Base-by-base conservation (phyloP, 1,284 basidiomycete species). In the Ceratobasidium sp. region DNA sequence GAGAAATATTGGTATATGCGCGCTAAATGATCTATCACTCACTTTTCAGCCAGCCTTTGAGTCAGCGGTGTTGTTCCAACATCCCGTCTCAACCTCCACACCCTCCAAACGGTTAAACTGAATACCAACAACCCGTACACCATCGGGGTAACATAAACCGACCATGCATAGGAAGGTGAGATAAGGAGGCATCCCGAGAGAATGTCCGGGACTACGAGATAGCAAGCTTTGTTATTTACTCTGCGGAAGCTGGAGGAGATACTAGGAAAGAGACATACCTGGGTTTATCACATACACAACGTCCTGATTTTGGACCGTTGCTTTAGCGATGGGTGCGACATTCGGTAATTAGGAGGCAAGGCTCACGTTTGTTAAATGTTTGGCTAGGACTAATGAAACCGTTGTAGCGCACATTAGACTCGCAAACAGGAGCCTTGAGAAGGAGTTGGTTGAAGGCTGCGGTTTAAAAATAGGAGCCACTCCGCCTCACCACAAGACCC, bases 131-230 rank as follows among this genome's bases (percentile, higher is more conserved):
- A 59, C 34, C 44, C 68, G 43, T 70, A 70, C 22, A 46, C 17
- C 68, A 70, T 44, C 1, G 68, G 68, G 4, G 43, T 13, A 15
- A 70, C 22, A 40, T 70, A 70, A 8, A 59, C 44, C 25, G 49
- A 57, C 68, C 68, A 70, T 15, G 56, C 37, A 40, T 70, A 44
- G 5, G 37, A 43, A 11, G 68, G 68, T 5, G 59, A 19, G 25
- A 70, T 1, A 13, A 70, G 22, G 1, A 70, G 9, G 22, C 68
- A 70, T 32, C 68, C 68, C 5, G 68, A 70, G 9, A 70, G 40
- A 22, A 70, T 40, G 19, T 44, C 56, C 1, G 68, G 68, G 13
- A 70, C 68, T 70, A 25, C 3, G 40, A 56, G 17, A 43, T 15
- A 40, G 37, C 43, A 37, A 22, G 11, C 13, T 5, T 22, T 32